Evolutionary conservation across 371 early-diverging fungal species (phyloP).

Genomic region (Saksenaea vasiformis): DNA sequence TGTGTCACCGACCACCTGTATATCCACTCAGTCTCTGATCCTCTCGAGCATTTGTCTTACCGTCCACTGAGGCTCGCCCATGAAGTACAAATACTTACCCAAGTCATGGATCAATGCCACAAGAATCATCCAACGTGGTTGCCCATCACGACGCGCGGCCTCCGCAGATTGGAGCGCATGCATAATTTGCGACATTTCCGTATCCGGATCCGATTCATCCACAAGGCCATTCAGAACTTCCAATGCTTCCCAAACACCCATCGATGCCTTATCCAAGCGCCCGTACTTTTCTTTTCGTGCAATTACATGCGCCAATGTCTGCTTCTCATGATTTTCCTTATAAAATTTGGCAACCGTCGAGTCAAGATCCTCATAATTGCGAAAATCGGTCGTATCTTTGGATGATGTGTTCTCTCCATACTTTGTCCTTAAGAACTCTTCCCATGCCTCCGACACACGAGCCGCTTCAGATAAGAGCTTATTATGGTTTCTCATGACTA

Average conservation of each 20-base stretch:
- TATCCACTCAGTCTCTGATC: not conserved
- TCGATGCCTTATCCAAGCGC: conserved; percentile 26
- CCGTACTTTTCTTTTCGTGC: conserved; percentile 33
- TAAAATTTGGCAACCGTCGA: conserved; percentile 35
- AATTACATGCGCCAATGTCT: conserved; percentile 41
- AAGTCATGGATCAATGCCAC: conserved; percentile 59
- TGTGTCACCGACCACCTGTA: conserved; percentile 20
- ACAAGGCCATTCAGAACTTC: conserved; percentile 51
- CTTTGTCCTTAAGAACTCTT: conserved; percentile 29
- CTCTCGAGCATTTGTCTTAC: conserved; percentile 19
- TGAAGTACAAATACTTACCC: conserved; percentile 54
- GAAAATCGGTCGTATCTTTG: conserved; percentile 14
- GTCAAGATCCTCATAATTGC: conserved; percentile 36
- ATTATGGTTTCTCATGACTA: not conserved
- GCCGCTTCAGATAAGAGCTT: conserved; percentile 23
- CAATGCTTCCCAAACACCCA: conserved; percentile 59
- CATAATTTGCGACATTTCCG: conserved; percentile 46
- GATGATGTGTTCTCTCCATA: conserved; percentile 25
- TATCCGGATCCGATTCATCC: conserved; percentile 57
- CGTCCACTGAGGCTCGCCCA: conserved; percentile 59
- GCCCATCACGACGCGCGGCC: conserved; percentile 50
- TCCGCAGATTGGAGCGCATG: conserved; percentile 65
- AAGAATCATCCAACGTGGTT: conserved; percentile 58
- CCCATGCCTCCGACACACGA: conserved; percentile 34
- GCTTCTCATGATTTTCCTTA: conserved; percentile 44